These are phyloP conservation scores for Melocanna baccifera DNA, from an alignment of 176 grass and related monocot genomes.

Conservation along the genomic window DNA sequence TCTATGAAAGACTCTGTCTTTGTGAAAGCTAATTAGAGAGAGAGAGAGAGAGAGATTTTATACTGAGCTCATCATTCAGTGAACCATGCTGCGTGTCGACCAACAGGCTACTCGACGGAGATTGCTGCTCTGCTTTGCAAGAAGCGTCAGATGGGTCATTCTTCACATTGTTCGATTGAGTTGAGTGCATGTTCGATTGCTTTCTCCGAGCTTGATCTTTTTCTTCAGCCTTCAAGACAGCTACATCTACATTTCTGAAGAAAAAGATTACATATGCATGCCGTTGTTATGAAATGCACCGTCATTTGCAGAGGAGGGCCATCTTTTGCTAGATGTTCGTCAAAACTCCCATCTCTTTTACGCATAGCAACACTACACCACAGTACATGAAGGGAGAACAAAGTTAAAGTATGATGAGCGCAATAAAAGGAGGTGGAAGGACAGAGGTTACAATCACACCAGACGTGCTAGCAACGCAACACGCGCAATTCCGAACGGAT, in stretches of 20 bases:
- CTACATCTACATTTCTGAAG: neutral
- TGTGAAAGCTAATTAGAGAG: slow-evolving; percentile 10
- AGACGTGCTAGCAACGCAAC: neutral
- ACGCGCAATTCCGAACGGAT: neutral
- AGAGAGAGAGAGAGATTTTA: neutral
- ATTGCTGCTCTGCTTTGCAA: neutral
- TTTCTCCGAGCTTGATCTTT: neutral
- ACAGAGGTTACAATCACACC: neutral
- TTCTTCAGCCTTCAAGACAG: neutral
- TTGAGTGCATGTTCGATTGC: neutral
- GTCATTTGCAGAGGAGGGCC: neutral
- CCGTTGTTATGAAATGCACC: neutral
- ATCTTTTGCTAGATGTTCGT: neutral
- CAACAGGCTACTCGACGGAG: neutral
- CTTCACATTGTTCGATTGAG: neutral
- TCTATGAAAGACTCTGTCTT: slow-evolving; percentile 32
- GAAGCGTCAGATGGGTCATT: neutral
- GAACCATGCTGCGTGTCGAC: neutral
- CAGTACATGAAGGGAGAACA: neutral
- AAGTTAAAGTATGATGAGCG: neutral
- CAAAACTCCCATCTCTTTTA: neutral
- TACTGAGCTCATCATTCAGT: neutral
- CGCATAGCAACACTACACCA: too few species aligned
- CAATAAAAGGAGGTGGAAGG: neutral
- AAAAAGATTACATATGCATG: neutral